These are phyloP conservation scores for Pulveroboletus sp. DNA, from an alignment of 768 basidiomycete species.

Conservation along the genomic window DNA sequence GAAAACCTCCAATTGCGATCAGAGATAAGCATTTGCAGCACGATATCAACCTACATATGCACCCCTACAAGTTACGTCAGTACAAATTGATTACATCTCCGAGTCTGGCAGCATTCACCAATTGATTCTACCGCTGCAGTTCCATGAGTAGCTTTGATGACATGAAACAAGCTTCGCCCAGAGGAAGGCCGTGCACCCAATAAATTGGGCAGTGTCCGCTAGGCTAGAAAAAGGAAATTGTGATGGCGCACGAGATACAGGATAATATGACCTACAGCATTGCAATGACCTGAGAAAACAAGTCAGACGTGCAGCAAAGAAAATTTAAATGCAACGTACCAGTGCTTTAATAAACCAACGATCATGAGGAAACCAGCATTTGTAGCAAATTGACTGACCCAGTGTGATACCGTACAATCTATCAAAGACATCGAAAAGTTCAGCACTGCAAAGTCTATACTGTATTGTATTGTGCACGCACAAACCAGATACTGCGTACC, in stretches of 20 bases:
- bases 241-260: too few species aligned
- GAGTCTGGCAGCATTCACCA: background rate
- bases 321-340: background rate
- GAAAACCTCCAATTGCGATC: background rate
- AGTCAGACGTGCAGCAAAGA: too few species aligned
- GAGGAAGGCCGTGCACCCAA: background rate
- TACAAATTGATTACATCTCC: background rate
- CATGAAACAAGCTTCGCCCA: slow-evolving; percentile 4
- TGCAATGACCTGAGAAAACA: too few species aligned
- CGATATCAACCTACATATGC: slow-evolving; percentile 1
- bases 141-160: background rate
- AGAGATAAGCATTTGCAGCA: background rate
- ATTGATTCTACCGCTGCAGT: background rate
- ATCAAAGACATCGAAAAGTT: background rate
- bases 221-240: slow-evolving; percentile 1
- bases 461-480: too few species aligned
- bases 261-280: too few species aligned
- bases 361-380: slow-evolving; percentile 12
- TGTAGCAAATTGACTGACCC: slow-evolving; percentile 8
- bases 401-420: slow-evolving; percentile 15
- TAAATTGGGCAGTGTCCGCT: slow-evolving; percentile 6
- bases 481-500: background rate
- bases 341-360: background rate
- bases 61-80: slow-evolving; percentile 6
- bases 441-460: too few species aligned